Evolutionary conservation across 2,329 filamentous ascomycete species (phyloP).

Genomic region (Pyrenochaeta sp.): DNA sequence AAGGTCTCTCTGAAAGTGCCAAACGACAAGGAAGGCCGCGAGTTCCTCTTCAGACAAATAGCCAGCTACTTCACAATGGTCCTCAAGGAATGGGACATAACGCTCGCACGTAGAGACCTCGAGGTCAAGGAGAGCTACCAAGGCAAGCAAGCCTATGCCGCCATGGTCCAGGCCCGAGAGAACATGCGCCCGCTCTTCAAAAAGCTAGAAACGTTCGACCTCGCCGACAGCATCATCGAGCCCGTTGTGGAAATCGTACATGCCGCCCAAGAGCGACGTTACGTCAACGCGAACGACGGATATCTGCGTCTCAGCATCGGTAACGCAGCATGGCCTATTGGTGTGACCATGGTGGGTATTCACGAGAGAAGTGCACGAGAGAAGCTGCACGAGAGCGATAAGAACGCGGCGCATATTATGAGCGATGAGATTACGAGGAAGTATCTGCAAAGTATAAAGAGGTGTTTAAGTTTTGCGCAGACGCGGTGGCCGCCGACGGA

Average conservation of each 20-base stretch:
- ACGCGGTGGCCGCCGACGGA: conserved; percentile 95
- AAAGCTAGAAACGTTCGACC: conserved; percentile 80
- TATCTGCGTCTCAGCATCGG: conserved; percentile 93
- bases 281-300: conserved; percentile 95
- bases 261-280: conserved; percentile 86
- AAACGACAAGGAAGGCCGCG: conserved; percentile 69
- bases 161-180: conserved; percentile 86
- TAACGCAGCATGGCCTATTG: conserved; percentile 97
- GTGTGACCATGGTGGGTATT: conserved; percentile 99
- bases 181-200: conserved; percentile 91
- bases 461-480: conserved; percentile 94
- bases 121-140: conserved; percentile 74
- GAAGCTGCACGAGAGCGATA: conserved; percentile 82
- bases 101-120: conserved; percentile 68
- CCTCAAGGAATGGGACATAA: conserved; percentile 83
- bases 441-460: conserved; percentile 96
- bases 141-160: conserved; percentile 80
- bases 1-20: conserved; percentile 71
- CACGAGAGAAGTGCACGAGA: conserved; percentile 95
- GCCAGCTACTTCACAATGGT: conserved; percentile 97
- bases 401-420: conserved; percentile 91
- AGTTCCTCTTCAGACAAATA: conserved; percentile 84
- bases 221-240: conserved; percentile 79
- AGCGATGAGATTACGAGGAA: conserved; percentile 95
- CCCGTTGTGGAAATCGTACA: conserved; percentile 91